These are phyloP conservation scores for Hypoxylon sp. DNA, from an alignment of 2,329 filamentous ascomycete genomes.

Conservation along the genomic window DNA sequence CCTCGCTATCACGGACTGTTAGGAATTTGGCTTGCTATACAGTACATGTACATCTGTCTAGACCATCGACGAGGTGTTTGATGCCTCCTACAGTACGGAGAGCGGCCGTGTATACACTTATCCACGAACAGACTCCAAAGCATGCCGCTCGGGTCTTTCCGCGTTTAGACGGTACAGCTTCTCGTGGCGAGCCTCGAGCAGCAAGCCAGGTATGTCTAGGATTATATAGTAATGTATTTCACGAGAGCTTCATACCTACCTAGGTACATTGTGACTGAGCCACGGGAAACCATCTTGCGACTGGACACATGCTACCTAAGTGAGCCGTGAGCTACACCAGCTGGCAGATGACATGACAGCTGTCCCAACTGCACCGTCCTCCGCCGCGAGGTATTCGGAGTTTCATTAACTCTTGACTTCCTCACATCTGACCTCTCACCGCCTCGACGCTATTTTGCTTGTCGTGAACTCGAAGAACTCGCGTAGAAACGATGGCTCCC, in stretches of 20 bases:
- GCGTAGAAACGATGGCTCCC: constrained; percentile 29
- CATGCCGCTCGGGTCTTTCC: constrained; percentile 19
- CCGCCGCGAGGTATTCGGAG: neutral
- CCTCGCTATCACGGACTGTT: no score
- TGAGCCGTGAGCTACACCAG: constrained; percentile 55
- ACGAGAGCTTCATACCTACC: no score
- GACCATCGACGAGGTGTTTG: no score
- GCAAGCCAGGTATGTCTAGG: no score
- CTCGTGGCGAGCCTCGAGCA: constrained; percentile 13
- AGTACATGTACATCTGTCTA: no score
- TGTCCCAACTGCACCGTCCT: neutral
- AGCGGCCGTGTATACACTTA: neutral
- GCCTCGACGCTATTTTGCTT: neutral
- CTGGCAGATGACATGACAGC: constrained; percentile 7
- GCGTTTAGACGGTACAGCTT: constrained; percentile 15
- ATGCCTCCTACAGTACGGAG: no score
- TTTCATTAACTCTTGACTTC: constrained; percentile 9
- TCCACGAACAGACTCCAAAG: constrained; percentile 18
- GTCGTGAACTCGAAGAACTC: neutral
- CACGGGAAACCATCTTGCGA: no score
- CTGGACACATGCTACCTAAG: no score
- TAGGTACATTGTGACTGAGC: no score
- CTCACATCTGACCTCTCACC: neutral
- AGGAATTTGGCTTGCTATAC: no score
- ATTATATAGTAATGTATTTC: no score